phyloP scores from a whole-genome alignment of 2,329 filamentous ascomycete genomes.

The Aspergillus cejpii region DNA sequence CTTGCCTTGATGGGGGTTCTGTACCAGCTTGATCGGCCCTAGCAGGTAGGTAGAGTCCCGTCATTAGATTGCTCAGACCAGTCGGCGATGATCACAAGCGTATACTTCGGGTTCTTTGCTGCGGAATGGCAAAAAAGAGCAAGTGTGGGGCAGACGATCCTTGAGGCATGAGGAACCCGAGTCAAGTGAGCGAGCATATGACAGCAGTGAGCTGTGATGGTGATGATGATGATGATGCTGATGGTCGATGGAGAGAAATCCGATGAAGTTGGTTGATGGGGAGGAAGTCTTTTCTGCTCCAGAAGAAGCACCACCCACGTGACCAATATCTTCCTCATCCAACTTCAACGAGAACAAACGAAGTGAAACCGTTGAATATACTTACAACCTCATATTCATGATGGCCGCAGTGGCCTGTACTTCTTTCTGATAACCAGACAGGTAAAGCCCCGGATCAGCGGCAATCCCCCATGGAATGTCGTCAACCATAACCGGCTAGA shows the following conservation, averaged over 20 bases:
- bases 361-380: not conserved
- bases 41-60: not conserved
- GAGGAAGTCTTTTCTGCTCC: not conserved
- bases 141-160: not conserved
- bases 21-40: not conserved
- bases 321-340: not conserved
- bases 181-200: not conserved
- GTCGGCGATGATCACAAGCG: not conserved
- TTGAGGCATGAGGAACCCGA: not conserved
- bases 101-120: not conserved
- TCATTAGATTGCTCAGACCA: not conserved
- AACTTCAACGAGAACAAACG: not conserved
- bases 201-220: not conserved
- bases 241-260: not conserved
- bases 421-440: not conserved
- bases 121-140: not conserved
- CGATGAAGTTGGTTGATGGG: not conserved
- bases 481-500: not conserved
- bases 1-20: not conserved
- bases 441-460: not conserved
- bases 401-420: not conserved
- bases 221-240: not conserved
- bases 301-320: not conserved
- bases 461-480: not conserved
- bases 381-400: not conserved